Conservation (phyloP, 208 protist species). For the Trypanosoma boissoni region DNA sequence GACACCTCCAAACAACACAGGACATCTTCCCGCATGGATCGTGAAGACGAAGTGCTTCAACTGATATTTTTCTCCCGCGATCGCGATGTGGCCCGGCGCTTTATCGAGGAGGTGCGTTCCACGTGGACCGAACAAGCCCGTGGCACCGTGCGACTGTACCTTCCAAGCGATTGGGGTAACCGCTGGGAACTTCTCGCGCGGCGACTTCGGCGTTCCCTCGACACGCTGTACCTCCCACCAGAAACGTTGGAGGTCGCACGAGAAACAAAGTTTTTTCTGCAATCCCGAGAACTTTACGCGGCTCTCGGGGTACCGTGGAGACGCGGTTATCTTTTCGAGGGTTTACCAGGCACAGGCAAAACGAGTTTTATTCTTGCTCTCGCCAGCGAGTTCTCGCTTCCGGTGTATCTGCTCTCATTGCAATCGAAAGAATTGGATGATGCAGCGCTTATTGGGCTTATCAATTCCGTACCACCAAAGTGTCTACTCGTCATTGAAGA, state of each 20-base stretch:
- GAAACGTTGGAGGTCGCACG: constrained; percentile 50
- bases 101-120: constrained; percentile 48
- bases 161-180: constrained; percentile 47
- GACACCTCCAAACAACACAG: constrained; percentile 67
- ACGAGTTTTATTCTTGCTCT: constrained; percentile 90
- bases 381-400: constrained; percentile 86
- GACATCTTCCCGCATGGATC: constrained; percentile 34
- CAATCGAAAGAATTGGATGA: constrained; percentile 77
- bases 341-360: constrained; percentile 94
- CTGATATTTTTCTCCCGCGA: constrained; percentile 70
- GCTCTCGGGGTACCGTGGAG: constrained; percentile 93
- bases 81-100: constrained; percentile 49
- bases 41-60: constrained; percentile 73
- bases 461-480: constrained; percentile 73
- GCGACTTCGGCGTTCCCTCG: constrained; percentile 57
- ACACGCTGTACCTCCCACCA: constrained; percentile 67
- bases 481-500: constrained; percentile 95
- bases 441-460: constrained; percentile 70
- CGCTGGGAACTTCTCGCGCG: constrained; percentile 69
- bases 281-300: constrained; percentile 74
- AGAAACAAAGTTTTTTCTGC: constrained; percentile 85
- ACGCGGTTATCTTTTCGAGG: constrained; percentile 93
- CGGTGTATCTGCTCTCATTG: constrained; percentile 92
- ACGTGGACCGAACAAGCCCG: constrained; percentile 52
- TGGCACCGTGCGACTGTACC: constrained; percentile 66